Evolutionary conservation across 306 rosid species (phyloP), one percentile per base, ranked within the genome.

Genomic region (Ceratonia siliqua): DNA sequence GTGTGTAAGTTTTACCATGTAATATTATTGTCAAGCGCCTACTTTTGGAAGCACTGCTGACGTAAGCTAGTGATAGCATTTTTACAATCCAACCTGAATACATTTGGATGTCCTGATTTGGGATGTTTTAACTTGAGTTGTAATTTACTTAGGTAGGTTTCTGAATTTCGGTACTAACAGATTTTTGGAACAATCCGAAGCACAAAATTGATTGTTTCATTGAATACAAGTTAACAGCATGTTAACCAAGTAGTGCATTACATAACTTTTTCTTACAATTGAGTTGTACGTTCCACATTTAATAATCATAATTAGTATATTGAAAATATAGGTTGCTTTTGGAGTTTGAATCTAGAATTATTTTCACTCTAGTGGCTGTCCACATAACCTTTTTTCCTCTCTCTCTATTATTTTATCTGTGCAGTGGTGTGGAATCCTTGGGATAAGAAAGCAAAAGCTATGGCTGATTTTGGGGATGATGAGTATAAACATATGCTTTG

Each of bases 371-470:
- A 15, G 25, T 67, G 67, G 35, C 48, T 30, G 62, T 41, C 20
- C 25, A 20, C 14, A 45, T 61, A 20, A 56, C 33, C 22, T 32
- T 43, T 30, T 43, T 59, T 8, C 15, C 17, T 58, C 41, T 61
- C 18, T 9, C 8, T 2, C 52, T 7, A 45, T 62, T 70, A 30
- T 82, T 68, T 68, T 46, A 43, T 68, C 38, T 32, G 39, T 82
- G 62, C 86, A 95, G 99, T 92, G 80, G 99, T 95, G 49, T 95
- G 99, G 99, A 95, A 95, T 83, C 97, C 99, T 48, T 95, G 99
- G 99, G 99, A 95, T 84, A 95, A 95, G 92, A 95, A 90, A 86
- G 97, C 97, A 65, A 95, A 95, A 83, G 85, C 96, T 72, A 85
- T 95, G 87, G 73, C 89, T 79, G 99, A 95, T 87, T 90, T 95